Evolutionary conservation across 371 early-diverging fungal genomes (phyloP), one percentile per base, ranked within the genome.

Genomic region (Blakeslea trispora): DNA sequence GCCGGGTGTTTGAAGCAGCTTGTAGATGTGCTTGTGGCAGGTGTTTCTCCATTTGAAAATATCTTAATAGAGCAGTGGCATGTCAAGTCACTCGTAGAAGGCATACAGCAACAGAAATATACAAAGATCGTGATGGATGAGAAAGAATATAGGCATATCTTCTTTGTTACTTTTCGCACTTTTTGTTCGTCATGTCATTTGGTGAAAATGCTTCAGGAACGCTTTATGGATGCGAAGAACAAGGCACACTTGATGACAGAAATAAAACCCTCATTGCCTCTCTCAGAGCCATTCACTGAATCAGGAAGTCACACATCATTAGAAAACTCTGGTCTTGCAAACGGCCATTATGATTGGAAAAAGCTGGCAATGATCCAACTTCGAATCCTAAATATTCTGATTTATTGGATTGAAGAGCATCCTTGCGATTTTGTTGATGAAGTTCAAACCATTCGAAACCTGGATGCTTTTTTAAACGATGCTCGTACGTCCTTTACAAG

Each of bases 351-450:
- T 48, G 63, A 63, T 18, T 81, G 81, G 84, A 70, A 69, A 42
- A 48, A 51, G 15, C 64, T 81, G 2, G 62, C 79, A 2, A 45
- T 48, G 34, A 66, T 77, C 17, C 82, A 82, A 41, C 57, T 64
- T 1, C 71, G 70, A 8, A 66, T 85, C 15, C 60, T 89, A 1
- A 76, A 83, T 43, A 52, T 87, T n/a, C 55, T 89, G 55, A 60
- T 83, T 34, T 83, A 84, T 55, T 91, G 91, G 91, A 54, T 87
- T 11, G 66, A 72, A 31, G 66, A 78, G 21, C 82, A 85, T 55
- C 76, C 83, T 53, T 72, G 78, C 46, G 91, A 91, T 59, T 89
- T 91, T 63, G 57, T 85, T 13, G 89, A 90, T 45, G 79, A 84
- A 53, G 57, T 79, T 10, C 67, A 75, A 17, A 64, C 68, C 19